Evolutionary conservation across 495 filamentous ascomycete species (phyloP).

Genomic region (Penicillium maclennaniae): DNA sequence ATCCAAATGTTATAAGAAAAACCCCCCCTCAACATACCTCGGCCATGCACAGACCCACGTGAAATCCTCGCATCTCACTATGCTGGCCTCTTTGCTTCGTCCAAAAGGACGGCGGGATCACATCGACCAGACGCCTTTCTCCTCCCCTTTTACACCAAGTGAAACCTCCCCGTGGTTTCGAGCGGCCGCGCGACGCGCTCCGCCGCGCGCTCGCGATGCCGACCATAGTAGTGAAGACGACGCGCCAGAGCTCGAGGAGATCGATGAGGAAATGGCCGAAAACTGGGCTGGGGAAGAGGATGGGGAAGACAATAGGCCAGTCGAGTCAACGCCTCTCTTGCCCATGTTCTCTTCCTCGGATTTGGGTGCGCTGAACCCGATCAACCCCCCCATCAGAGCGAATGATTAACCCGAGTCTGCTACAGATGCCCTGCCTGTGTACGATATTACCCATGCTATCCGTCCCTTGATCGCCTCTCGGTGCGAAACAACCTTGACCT

Average conservation of each 20-base stretch:
- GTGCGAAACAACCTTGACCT: constrained; percentile 89
- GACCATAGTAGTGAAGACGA: constrained; percentile 12
- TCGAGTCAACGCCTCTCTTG: constrained; percentile 59
- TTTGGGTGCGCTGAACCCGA: constrained; percentile 52
- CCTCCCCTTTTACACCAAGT: constrained; percentile 37
- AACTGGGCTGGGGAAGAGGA: constrained; percentile 47
- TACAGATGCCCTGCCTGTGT: constrained; percentile 73
- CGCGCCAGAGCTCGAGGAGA: constrained; percentile 34
- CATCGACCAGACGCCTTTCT: constrained; percentile 47
- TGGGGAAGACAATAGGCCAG: constrained; percentile 50
- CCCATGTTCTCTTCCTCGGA: constrained; percentile 81
- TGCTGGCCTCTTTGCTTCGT: constrained; percentile 47
- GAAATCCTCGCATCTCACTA: constrained; percentile 13
- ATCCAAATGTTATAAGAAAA: neutral
- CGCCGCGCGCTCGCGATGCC: constrained; percentile 6
- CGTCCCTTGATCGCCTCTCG: constrained; percentile 73
- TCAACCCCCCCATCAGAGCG: neutral
- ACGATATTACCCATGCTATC: constrained; percentile 84
- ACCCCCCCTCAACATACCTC: neutral
- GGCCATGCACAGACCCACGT: constrained; percentile 11
- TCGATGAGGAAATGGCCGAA: constrained; percentile 33
- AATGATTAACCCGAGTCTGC: constrained; percentile 11
- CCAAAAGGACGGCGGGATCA: constrained; percentile 36
- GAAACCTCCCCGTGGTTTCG: constrained; percentile 33
- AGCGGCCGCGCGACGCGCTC: constrained; percentile 10